Evolutionary conservation across 1,139 yeast species (phyloP).

Genomic region (Hansenula sp.): DNA sequence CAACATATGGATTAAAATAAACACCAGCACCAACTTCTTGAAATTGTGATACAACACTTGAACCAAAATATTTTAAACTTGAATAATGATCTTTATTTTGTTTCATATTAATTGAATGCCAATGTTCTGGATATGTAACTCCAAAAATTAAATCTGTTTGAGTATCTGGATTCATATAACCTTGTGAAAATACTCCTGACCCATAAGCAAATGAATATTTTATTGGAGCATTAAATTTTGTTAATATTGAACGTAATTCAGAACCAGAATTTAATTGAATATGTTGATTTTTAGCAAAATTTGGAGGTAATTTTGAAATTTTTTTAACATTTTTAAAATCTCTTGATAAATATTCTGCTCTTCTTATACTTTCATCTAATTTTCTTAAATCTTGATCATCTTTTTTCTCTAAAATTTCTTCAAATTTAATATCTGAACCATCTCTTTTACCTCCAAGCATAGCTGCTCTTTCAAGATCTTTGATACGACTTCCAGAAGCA

Average conservation of each 20-base stretch:
- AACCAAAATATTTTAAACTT: conserved; percentile 54
- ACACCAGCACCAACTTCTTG: conserved; percentile 87
- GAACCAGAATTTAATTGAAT: conserved; percentile 41
- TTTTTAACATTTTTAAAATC: conserved; percentile 36
- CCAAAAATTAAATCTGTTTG: conserved; percentile 89
- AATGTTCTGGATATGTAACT: conserved; percentile 65
- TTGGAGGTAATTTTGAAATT: conserved; percentile 46
- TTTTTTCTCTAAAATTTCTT: conserved; percentile 17
- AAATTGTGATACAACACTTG: conserved; percentile 50
- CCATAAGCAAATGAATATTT: conserved; percentile 89
- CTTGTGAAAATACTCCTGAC: conserved; percentile 86
- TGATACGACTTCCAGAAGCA: too few species aligned
- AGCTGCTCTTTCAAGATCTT: background rate
- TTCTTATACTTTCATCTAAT: conserved; percentile 29
- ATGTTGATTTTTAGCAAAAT: conserved; percentile 57
- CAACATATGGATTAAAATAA: conserved; percentile 87
- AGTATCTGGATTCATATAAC: conserved; percentile 39
- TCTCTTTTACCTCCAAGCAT: background rate
- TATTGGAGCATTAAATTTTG: conserved; percentile 65
- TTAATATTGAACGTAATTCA: conserved; percentile 46
- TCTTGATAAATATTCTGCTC: conserved; percentile 28
- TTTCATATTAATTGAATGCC: conserved; percentile 69
- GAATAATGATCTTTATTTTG: conserved; percentile 78
- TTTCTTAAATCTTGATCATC: conserved; percentile 19
- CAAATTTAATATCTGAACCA: background rate